A percentile compares a stretch with the other conserved stretches of the same genome.
phyloP scores from a whole-genome alignment of 345 rosid genomes.

The Moricandia arvensis region DNA sequence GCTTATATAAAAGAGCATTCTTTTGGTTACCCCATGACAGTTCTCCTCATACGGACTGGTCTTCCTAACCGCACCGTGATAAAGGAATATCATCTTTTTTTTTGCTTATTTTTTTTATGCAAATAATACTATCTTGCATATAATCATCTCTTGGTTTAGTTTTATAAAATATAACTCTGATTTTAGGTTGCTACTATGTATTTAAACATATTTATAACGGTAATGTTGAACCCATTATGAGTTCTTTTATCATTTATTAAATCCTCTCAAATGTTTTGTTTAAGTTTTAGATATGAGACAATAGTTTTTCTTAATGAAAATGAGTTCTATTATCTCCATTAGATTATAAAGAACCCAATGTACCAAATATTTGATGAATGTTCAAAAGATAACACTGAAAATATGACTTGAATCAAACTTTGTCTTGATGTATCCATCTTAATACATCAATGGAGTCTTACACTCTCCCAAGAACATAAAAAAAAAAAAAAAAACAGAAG shows the following conservation, averaged over 20 bases:
- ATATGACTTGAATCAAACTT: neutral
- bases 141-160: neutral
- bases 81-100: neutral
- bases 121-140: neutral
- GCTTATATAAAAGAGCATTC: conserved; percentile 33
- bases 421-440: neutral
- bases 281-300: neutral
- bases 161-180: neutral
- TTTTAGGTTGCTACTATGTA: neutral
- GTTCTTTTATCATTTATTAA: neutral
- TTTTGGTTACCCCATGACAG: conserved; percentile 35
- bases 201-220: neutral
- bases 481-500: neutral
- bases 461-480: neutral
- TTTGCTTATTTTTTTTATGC: too few species aligned
- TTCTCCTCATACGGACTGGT: conserved; percentile 36
- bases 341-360: neutral
- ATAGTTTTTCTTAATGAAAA: neutral
- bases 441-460: neutral
- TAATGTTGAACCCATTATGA: neutral
- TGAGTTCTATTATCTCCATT: neutral
- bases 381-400: neutral
- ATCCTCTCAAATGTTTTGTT: neutral
- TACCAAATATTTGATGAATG: neutral
- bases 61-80: conserved; percentile 18